phyloP scores from a whole-genome alignment of 768 basidiomycete species.

The Inosperma sp. region DNA sequence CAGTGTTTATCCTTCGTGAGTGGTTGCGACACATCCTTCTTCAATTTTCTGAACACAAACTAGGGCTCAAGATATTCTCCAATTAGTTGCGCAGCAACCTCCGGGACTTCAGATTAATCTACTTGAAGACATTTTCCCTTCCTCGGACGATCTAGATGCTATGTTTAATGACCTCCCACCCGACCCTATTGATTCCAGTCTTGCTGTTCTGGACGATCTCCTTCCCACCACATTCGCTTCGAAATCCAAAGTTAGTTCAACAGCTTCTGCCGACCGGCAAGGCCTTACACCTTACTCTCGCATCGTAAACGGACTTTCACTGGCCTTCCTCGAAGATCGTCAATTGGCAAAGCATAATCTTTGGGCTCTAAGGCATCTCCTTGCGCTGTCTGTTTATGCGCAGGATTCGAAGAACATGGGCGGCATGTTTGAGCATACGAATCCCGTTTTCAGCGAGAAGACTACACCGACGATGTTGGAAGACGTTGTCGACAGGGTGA shows the following conservation, averaged over 20 bases:
- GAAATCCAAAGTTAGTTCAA: slow-evolving; percentile 2
- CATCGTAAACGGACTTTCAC: slow-evolving; percentile 50
- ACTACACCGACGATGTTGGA: slow-evolving; percentile 33
- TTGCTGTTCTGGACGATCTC: slow-evolving; percentile 57
- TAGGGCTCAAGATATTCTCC: slow-evolving; percentile 42
- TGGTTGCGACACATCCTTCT: background rate
- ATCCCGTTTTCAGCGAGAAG: slow-evolving; percentile 44
- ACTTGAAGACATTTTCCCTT: slow-evolving; percentile 50
- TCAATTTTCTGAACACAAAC: slow-evolving; percentile 5
- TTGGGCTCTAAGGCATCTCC: slow-evolving; percentile 68
- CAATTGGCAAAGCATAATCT: slow-evolving; percentile 52
- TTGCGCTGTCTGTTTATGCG: slow-evolving; percentile 58
- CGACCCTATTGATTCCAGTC: slow-evolving; percentile 46
- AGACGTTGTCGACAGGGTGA: slow-evolving; percentile 43
- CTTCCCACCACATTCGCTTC: slow-evolving; percentile 41
- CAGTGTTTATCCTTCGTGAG: slow-evolving; percentile 33
- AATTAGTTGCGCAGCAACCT: slow-evolving; percentile 30
- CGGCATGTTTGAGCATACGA: slow-evolving; percentile 29
- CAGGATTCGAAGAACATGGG: slow-evolving; percentile 57
- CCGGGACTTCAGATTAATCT: slow-evolving; percentile 38
- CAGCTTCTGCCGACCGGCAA: slow-evolving; percentile 35
- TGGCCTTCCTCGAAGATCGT: slow-evolving; percentile 54
- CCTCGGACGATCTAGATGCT: slow-evolving; percentile 39
- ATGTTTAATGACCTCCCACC: slow-evolving; percentile 45
- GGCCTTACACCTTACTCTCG: slow-evolving; percentile 67